Base-by-base conservation (phyloP, 108 stramenopile species). In the Nitzschia palea region DNA sequence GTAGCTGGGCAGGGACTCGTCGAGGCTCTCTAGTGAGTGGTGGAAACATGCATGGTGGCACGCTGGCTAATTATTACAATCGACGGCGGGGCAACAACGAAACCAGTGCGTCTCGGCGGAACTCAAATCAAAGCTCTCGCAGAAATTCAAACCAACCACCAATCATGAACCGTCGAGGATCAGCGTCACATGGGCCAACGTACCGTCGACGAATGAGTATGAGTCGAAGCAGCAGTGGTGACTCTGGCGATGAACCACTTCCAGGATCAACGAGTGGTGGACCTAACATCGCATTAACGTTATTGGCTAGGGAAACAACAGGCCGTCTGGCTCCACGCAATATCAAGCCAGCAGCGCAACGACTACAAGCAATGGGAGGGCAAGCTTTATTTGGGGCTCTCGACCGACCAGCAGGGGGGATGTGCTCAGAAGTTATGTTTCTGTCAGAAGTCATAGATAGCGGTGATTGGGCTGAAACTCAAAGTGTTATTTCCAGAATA, bases 391-490 rank as follows among this genome's bases (percentile, higher is more conserved):
- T 67, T 58, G 34, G 23, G 1, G 18, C 31, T 23, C 37, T 86
- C 18, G 85, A 86, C 37, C 31, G 53, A 30, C 77, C 79, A 28
- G 68, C 81, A 6, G 81, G 67, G n/a, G 81, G 81, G 2, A 82
- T 86, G 32, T 61, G 69, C 22, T 73, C 81, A 4, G 81, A 86
- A 71, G 79, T 81, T 18, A 45, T 44, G 8, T 73, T 68, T 0
- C 64, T 86, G 29, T 51, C 59, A 2, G 66, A 67, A 40, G 76
- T 74, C 5, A 80, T 86, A 43, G 74, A 86, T 32, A 43, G 52
- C 40, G 81, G 79, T 8, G 77, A 86, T 40, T 86, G 85, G 81
- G 51, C 69, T n/a, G 81, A 77, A 68, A 82, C 78, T 44, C 69
- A 79, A 30, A 54, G 35, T 1, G 55, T 86, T 15, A 55, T 86